Base-by-base conservation (phyloP, 495 filamentous ascomycete species). In the Annulohypoxylon maeteangense region DNA sequence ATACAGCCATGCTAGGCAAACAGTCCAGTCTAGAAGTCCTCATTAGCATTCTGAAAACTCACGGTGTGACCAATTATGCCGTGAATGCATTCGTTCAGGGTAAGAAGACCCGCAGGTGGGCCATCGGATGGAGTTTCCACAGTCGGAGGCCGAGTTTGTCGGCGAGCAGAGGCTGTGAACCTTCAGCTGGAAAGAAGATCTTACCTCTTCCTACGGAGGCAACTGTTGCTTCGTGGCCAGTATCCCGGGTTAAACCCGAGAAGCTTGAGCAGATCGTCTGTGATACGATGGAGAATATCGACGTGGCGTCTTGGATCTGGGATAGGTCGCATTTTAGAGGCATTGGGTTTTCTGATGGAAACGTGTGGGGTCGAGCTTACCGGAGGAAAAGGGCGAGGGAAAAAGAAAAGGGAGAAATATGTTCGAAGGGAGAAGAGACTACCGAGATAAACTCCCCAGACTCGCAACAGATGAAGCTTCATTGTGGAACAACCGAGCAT, bases 1-100 rank as follows among this genome's bases (percentile, higher is more conserved):
- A 94, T 76, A 97, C 92, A 2, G 89, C 88, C 25, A 97, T 99
- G 93, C 82, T 98, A 0, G 95, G 95, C 0, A 96, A 95, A 69
- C 80, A 92, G 27, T 88, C 86, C 32, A 95, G 91, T 62, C 81
- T 97, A 4, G 83, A 88, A 2, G 63, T 78, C 0, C 77, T 98
- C 0, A 80, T 97, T 0, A 84, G 87, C 16, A 80, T 79, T 29
- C 80, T 99, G 0, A 86, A 83, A 32, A 81, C 81, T 8, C 78
- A 86, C 7, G 84, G 81, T 0, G 86, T 94, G 36, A 77, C 83
- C 11, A 99, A 99, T 79, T 98, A 89, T 65, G 95, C 93, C 6
- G 88, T 97, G 2, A 92, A 89, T 0, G 89, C 91, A 69, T 91
- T 98, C 61, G 83, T 92, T 0, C 91, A 95, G 68, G 94, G 94